phyloP scores from a whole-genome alignment of 2,329 filamentous ascomycete species.

The Coniosporium tulheliwenetii region DNA sequence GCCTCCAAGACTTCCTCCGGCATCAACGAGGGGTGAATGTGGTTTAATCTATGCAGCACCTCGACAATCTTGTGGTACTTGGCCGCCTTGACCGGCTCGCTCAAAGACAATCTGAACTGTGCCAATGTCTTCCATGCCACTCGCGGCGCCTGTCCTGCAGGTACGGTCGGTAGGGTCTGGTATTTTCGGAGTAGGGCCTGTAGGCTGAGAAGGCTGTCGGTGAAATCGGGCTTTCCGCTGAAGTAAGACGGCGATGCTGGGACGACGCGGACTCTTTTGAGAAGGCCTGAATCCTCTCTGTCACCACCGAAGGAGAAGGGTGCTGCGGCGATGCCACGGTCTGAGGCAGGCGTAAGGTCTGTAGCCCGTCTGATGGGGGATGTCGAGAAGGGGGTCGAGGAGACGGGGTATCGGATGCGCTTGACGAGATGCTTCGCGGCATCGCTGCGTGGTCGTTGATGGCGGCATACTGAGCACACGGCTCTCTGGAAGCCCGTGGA shows the following conservation, averaged over 20 bases:
- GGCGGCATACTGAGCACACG: conserved; percentile 10
- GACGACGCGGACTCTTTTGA: conserved; percentile 47
- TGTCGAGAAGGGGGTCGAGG: no score
- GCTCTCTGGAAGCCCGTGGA: conserved; percentile 13
- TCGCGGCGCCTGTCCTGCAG: conserved; percentile 49
- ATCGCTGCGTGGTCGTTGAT: conserved; percentile 8
- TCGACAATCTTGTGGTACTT: conserved; percentile 66
- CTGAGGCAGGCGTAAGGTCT: no score
- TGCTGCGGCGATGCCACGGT: no score
- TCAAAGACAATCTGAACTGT: conserved; percentile 56
- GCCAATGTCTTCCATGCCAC: conserved; percentile 68
- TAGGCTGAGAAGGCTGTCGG: conserved; percentile 64
- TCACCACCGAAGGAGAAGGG: background rate
- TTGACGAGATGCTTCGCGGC: conserved; percentile 2
- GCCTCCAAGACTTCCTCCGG: conserved; percentile 52
- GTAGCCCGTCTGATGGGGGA: no score
- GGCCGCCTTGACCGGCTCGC: conserved; percentile 57
- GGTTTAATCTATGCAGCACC: conserved; percentile 65
- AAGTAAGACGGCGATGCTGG: conserved; percentile 91
- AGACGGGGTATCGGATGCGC: no score
- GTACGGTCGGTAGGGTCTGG: conserved; percentile 53
- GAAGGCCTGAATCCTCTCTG: conserved; percentile 4
- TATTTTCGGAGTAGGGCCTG: conserved; percentile 58
- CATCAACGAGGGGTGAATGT: conserved; percentile 65
- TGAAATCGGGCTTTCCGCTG: conserved; percentile 70